Percentiles rank a stretch among this genome's conserved stretches.
Evolutionary conservation across 352 stramenopile genomes (phyloP).

Genomic region (Phytophthora lateralis): DNA sequence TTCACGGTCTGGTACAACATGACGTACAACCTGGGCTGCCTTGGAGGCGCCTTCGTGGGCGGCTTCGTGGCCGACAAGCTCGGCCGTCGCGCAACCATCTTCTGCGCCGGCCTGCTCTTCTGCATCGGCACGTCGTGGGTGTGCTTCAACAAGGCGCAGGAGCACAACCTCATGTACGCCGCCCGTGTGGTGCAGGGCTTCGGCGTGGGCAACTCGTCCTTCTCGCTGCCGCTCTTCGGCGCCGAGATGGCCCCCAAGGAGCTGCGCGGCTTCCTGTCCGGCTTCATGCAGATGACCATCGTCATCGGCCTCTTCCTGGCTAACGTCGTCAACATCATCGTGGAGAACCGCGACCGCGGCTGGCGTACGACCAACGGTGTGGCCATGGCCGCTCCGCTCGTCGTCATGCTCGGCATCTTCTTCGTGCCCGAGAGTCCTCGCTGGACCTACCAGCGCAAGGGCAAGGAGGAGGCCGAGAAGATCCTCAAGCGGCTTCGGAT

Average conservation of each 20-base stretch:
- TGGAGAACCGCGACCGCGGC: constrained; percentile 26
- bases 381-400: constrained; percentile 16
- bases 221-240: constrained; percentile 20
- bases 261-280: constrained; percentile 14
- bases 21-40: constrained; percentile 23
- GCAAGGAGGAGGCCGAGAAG: constrained; percentile 22
- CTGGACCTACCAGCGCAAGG: constrained; percentile 22
- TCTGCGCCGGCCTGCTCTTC: constrained; percentile 31
- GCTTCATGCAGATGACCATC: constrained; percentile 35
- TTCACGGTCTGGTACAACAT: constrained; percentile 35
- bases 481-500: constrained; percentile 36
- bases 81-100: constrained; percentile 31
- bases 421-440: constrained; percentile 24
- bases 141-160: constrained; percentile 19
- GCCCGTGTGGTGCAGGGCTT: constrained; percentile 30
- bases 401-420: constrained; percentile 23
- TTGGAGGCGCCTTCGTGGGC: constrained; percentile 15
- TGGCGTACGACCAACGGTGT: constrained; percentile 39
- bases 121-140: constrained; percentile 33
- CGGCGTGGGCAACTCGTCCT: constrained; percentile 29
- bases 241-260: constrained; percentile 22
- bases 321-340: constrained; percentile 37
- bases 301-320: constrained; percentile 39
- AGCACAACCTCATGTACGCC: constrained; percentile 20
- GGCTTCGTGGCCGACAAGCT: constrained; percentile 26